Base-by-base conservation (phyloP, 2,329 filamentous ascomycete species). In the Cladobotryum mycophilum region DNA sequence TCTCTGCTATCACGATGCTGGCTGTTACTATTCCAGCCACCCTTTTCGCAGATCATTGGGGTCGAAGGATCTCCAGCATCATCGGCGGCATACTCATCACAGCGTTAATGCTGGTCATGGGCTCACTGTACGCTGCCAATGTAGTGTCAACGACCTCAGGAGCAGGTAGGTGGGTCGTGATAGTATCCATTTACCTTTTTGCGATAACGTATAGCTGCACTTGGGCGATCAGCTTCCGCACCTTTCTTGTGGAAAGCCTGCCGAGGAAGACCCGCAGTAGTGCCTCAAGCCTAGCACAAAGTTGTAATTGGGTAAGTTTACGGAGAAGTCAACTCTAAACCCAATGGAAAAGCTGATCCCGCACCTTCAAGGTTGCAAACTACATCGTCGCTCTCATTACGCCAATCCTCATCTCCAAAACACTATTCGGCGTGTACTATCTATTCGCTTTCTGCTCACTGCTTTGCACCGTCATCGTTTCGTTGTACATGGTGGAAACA, bases 1-100 rank as follows among this genome's bases (percentile, higher is more conserved):
- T 84, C 7, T 80, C 79, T 1, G 79, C 78, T 0, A 62, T 84
- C 2, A 70, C 79, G 3, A 82, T 82, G 52, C 70, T 83, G 15
- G 69, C 68, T 6, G 70, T 73, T 14, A 80, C 78, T 0, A 70
- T 83, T 2, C 77, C 79, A 0, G 79, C 76, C 0, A 70, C 76
- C 2, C 64, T 81, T 2, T 74, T 75, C 45, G 76, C 79, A 0
- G 81, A 84, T 55, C 65, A 65, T 40, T 81, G 79, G 74, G 79
- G 79, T 1, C 71, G 80, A 2, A 71, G 78, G 5, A 73, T 72
- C 5, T 76, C 74, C 1, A 75, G 76, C 9, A 68, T 84, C 5
- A 61, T 72, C 0, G 80, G 75, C 45, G 82, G 80, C 0, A 52
- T 76, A 2, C 57, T 70, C 1, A 75, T 83, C 3, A 73, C 74